A percentile compares a stretch with the other conserved stretches of the same genome.
These are phyloP conservation scores for Starmerella etchellsii DNA, from an alignment of 805 yeast species.

Conservation along the genomic window DNA sequence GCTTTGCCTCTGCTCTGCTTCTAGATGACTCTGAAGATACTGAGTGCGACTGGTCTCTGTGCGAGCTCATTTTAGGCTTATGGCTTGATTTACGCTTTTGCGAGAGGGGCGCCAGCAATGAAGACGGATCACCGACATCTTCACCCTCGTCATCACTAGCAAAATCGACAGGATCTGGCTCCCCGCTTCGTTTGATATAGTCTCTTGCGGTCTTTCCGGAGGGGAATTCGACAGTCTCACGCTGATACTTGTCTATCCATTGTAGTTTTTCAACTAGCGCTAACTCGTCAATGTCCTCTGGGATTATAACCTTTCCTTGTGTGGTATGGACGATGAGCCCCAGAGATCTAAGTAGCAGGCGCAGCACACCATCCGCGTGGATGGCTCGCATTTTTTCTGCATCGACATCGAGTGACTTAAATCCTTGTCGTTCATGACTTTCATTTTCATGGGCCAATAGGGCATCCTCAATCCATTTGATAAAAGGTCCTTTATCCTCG, in stretches of 20 bases:
- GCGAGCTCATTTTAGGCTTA: too few species aligned
- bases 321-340: slow-evolving; percentile 31
- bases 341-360: slow-evolving; percentile 36
- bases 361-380: slow-evolving; percentile 36
- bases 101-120: too few species aligned
- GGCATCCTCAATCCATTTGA: slow-evolving; percentile 35
- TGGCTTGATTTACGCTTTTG: too few species aligned
- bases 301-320: slow-evolving; percentile 34
- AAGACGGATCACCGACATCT: too few species aligned
- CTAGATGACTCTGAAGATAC: too few species aligned
- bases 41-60: too few species aligned
- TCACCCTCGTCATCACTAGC: slow-evolving; percentile 3
- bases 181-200: slow-evolving; percentile 21
- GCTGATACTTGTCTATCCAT: slow-evolving; percentile 34
- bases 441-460: slow-evolving; percentile 24
- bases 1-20: slow-evolving; percentile 1
- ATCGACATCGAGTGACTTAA: slow-evolving; percentile 18
- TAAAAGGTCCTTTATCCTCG: slow-evolving; percentile 32
- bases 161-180: slow-evolving; percentile 23
- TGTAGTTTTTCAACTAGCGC: slow-evolving; percentile 29
- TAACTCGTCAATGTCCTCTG: slow-evolving; percentile 25
- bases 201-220: slow-evolving; percentile 29
- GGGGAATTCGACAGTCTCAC: slow-evolving; percentile 28
- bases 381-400: slow-evolving; percentile 23
- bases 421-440: not conserved